Evolutionary conservation across 768 basidiomycete genomes (phyloP).

Genomic region (Psilocybe tampanensis): DNA sequence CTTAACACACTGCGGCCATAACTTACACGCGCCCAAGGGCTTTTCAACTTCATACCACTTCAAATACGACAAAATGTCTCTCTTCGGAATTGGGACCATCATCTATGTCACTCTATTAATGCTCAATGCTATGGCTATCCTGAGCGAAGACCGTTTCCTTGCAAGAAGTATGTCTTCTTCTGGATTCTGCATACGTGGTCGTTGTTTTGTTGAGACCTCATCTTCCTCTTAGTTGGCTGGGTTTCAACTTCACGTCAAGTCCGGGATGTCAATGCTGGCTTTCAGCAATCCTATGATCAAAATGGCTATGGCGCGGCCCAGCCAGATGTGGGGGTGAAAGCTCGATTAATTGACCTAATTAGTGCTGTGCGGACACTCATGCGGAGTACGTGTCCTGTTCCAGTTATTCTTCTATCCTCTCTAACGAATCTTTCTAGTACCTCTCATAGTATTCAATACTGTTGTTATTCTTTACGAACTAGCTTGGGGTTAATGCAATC

Average conservation of each 20-base stretch:
- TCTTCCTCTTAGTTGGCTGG: slow-evolving; percentile 78
- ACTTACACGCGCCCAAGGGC: neutral
- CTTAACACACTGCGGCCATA: neutral
- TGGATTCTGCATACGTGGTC: neutral
- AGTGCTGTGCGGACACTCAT: slow-evolving; percentile 94
- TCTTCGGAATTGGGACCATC: slow-evolving; percentile 73
- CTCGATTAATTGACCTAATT: slow-evolving; percentile 88
- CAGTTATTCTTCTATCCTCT: slow-evolving; percentile 11
- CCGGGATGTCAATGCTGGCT: slow-evolving; percentile 56
- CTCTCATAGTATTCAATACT: slow-evolving; percentile 86
- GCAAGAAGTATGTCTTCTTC: slow-evolving; percentile 69
- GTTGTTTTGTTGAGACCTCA: slow-evolving; percentile 9
- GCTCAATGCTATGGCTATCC: slow-evolving; percentile 92
- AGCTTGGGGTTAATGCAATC: slow-evolving; percentile 51
- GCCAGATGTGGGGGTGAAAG: slow-evolving; percentile 73
- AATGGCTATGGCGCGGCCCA: slow-evolving; percentile 54
- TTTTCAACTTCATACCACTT: neutral
- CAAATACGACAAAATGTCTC: slow-evolving; percentile 40
- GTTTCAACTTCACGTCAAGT: slow-evolving; percentile 64
- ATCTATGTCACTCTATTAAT: slow-evolving; percentile 87
- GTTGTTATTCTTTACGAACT: slow-evolving; percentile 88
- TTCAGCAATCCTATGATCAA: slow-evolving; percentile 71
- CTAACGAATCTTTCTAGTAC: slow-evolving; percentile 57
- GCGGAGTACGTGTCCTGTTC: slow-evolving; percentile 74
- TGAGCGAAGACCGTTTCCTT: slow-evolving; percentile 96